Conservation (phyloP, 164 flowering plant genomes). For the Taxillus chinensis region DNA sequence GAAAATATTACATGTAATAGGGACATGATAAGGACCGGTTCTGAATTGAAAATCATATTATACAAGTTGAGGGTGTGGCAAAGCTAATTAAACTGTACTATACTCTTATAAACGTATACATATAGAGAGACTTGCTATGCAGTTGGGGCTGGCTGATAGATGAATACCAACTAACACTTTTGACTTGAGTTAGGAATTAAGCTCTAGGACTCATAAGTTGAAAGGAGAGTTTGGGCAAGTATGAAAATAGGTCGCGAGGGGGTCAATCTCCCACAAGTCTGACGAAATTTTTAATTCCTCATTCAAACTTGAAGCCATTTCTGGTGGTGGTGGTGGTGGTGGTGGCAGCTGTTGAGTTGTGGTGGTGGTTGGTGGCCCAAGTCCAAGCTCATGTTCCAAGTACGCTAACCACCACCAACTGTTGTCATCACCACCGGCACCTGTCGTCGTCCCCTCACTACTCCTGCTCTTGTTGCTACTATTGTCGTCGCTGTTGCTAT, state of each 20-base stretch:
- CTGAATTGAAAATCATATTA: neutral
- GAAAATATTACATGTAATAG: neutral
- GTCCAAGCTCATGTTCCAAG: slow-evolving; percentile 46
- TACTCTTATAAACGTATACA: too few species aligned
- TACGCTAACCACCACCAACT: slow-evolving; percentile 28
- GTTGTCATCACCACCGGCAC: slow-evolving; percentile 6
- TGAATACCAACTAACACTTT: neutral
- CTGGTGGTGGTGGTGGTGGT: neutral
- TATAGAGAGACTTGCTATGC: neutral
- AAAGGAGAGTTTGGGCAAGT: slow-evolving; percentile 9
- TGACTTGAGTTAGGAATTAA: neutral
- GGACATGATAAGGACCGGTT: neutral
- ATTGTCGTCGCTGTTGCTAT: neutral
- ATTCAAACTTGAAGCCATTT: neutral
- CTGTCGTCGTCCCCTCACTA: neutral
- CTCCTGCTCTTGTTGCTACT: neutral
- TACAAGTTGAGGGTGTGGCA: neutral
- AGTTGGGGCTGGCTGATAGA: neutral
- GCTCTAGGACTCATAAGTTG: neutral
- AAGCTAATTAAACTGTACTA: neutral
- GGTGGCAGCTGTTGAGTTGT: neutral
- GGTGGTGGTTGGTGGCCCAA: slow-evolving; percentile 2
- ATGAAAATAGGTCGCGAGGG: slow-evolving; percentile 9
- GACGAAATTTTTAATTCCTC: neutral
- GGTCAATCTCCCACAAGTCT: slow-evolving; percentile 3